Percentiles rank a stretch among this genome's conserved stretches.
phyloP scores from a whole-genome alignment of 495 filamentous ascomycete species.

The Penicillium desertorum region DNA sequence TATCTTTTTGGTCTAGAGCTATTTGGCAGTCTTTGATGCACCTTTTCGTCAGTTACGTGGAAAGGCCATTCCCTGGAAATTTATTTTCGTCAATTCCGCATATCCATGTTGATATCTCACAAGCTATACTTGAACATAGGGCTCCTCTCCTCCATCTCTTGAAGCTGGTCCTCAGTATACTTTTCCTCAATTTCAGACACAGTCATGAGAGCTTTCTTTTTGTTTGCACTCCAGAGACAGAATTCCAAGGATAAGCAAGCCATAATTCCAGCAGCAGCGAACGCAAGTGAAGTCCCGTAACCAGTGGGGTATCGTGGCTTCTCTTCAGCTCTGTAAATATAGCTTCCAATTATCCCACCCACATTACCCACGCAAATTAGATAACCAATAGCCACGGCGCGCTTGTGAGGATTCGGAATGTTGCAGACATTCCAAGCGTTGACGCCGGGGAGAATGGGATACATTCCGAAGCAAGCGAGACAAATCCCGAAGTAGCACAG shows the following conservation, averaged over 20 bases:
- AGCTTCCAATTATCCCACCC: conserved; percentile 25
- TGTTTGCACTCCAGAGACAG: conserved; percentile 28
- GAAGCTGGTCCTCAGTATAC: conserved; percentile 30
- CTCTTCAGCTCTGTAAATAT: conserved; percentile 22
- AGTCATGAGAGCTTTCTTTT: conserved; percentile 20
- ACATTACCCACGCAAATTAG: conserved; percentile 25
- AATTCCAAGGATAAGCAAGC: conserved; percentile 28
- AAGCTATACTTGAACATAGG: conserved; percentile 33
- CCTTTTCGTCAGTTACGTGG: too few species aligned
- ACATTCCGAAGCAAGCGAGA: conserved; percentile 26
- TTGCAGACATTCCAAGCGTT: conserved; percentile 31
- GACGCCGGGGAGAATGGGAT: conserved; percentile 29
- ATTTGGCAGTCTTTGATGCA: neutral
- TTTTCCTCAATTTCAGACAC: conserved; percentile 27
- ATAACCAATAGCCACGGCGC: conserved; percentile 27
- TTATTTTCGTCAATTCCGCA: too few species aligned
- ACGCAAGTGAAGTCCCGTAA: conserved; percentile 25
- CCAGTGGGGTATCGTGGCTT: conserved; percentile 23
- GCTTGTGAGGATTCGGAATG: conserved; percentile 18
- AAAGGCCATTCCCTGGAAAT: too few species aligned
- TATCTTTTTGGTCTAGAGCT: neutral
- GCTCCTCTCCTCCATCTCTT: conserved; percentile 35
- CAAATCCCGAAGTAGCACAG: conserved; percentile 28
- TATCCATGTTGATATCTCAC: neutral
- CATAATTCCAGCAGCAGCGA: conserved; percentile 26